phyloP scores from a whole-genome alignment of 2,329 filamentous ascomycete species.

The Podosphaera aphanis region DNA sequence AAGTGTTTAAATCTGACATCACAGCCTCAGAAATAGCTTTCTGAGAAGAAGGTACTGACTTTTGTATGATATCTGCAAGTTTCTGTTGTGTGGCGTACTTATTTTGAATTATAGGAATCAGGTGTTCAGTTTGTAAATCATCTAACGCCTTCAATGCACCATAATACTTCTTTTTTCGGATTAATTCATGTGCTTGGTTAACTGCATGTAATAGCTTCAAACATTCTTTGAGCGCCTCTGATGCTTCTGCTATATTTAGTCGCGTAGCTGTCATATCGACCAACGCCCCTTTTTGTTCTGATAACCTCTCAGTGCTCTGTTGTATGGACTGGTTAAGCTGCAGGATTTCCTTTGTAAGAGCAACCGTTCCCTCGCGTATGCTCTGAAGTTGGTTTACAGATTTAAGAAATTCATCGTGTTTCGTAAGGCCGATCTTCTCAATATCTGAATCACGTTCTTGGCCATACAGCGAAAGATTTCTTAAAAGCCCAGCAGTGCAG shows the following conservation, averaged over 20 bases:
- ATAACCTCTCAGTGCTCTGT: slow-evolving; percentile 77
- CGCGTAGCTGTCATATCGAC: slow-evolving; percentile 81
- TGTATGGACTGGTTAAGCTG: slow-evolving; percentile 88
- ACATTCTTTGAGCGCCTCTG: slow-evolving; percentile 69
- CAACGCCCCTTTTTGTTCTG: slow-evolving; percentile 78
- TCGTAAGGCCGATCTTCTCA: slow-evolving; percentile 79
- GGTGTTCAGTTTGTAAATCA: slow-evolving; percentile 85
- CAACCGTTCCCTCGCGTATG: slow-evolving; percentile 74
- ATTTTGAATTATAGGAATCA: slow-evolving; percentile 46
- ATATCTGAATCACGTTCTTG: slow-evolving; percentile 76
- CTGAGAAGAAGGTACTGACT: slow-evolving; percentile 79
- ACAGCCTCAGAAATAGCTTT: slow-evolving; percentile 87
- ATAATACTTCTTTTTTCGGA: slow-evolving; percentile 87
- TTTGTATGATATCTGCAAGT: slow-evolving; percentile 85
- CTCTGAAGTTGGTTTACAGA: slow-evolving; percentile 87
- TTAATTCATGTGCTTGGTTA: slow-evolving; percentile 80
- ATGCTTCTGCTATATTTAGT: slow-evolving; percentile 88
- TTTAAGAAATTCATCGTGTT: slow-evolving; percentile 86
- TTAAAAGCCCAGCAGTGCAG: slow-evolving; percentile 47
- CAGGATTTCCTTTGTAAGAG: slow-evolving; percentile 73
- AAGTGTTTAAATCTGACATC: slow-evolving; percentile 90
- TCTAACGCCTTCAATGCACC: slow-evolving; percentile 81
- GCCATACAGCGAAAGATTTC: slow-evolving; percentile 60
- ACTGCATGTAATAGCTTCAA: slow-evolving; percentile 78
- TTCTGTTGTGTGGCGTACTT: slow-evolving; percentile 88